These are phyloP conservation scores for Rhizopogon vinicolor DNA, from an alignment of 768 basidiomycete species.

Conservation along the genomic window DNA sequence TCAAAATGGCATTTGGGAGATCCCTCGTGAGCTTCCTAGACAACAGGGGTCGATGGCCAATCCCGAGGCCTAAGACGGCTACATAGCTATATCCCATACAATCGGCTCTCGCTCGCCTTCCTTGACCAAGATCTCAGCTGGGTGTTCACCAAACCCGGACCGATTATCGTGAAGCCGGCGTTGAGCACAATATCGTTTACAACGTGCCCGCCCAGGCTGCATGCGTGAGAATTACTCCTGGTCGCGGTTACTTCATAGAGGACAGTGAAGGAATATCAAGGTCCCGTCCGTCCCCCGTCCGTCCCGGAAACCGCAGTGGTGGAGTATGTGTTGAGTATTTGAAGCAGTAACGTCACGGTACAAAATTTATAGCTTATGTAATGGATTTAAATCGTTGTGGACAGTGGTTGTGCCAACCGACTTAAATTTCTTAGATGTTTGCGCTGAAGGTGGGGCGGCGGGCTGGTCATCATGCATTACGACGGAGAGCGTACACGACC, in stretches of 20 bases:
- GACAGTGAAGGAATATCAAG: slow-evolving; percentile 70
- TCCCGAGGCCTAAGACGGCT: slow-evolving; percentile 69
- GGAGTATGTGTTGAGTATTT: slow-evolving; percentile 38
- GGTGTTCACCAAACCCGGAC: slow-evolving; percentile 33
- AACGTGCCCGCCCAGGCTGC: slow-evolving; percentile 60
- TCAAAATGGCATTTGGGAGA: slow-evolving; percentile 75
- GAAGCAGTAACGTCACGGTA: slow-evolving; percentile 33
- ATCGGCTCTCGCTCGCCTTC: slow-evolving; percentile 72
- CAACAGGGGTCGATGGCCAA: slow-evolving; percentile 23
- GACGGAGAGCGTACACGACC: background rate
- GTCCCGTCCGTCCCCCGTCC: slow-evolving; percentile 67
- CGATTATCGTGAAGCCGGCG: slow-evolving; percentile 13
- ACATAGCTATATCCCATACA: slow-evolving; percentile 70
- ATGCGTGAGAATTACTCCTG: slow-evolving; percentile 68
- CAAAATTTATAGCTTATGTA: slow-evolving; percentile 25
- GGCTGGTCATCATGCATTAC: slow-evolving; percentile 3
- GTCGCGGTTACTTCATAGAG: slow-evolving; percentile 84
- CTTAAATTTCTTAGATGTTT: slow-evolving; percentile 12
- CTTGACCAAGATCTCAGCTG: slow-evolving; percentile 56
- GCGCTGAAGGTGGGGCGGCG: slow-evolving; percentile 5
- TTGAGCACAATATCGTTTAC: slow-evolving; percentile 35
- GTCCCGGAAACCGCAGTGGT: slow-evolving; percentile 49
- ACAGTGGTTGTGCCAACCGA: slow-evolving; percentile 14
- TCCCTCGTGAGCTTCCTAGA: slow-evolving; percentile 58
- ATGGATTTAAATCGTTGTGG: slow-evolving; percentile 6